Base-by-base conservation (phyloP, 192 early-diverging fungal genomes). In the Coemansia erecta region DNA sequence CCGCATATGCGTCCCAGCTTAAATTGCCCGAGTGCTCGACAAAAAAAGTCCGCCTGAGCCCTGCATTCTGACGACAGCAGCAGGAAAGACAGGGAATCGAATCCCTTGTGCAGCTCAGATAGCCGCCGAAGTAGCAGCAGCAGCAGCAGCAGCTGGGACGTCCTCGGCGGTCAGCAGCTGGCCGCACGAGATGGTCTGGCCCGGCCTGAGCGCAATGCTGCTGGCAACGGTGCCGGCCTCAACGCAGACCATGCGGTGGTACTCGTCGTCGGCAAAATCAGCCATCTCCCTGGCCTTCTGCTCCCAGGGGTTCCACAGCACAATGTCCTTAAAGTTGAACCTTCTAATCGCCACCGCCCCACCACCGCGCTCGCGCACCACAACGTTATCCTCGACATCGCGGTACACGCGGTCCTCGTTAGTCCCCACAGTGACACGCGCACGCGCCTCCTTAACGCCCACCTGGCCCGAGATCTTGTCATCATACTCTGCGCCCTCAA, bases 271-370 rank as follows among this genome's bases (percentile, higher is more conserved):
- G 17, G 75, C 92, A 80, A 97, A 93, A 71, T 98, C 96, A 11
- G 81, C 84, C 89, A 98, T 90, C n/a, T 75, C 86, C 40, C 81
- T 70, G 11, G 96, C 89, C 78, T 93, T 95, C 35, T 91, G 91
- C 14, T 82, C 81, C 96, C 96, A 98, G 8, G 94, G 93, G 61
- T 98, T 98, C 96, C 96, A 98, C 26, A 97, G 88, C 37, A 97
- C 77, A 74, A 80, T 58, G 53, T 86, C 84, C 37, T 58, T 64
- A 59, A 82, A 76, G 63, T 78, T 70, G 60, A 72, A 69, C 26
- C 67, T 51, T 53, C 60, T 64, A 43, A 77, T 23, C 53, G 35
- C 22, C 4, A 77, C 51, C 13, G 48, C 42, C 52, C 67, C 61
- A 14, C 44, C 50, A 8, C 62, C 77, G 17, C 53, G 67, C 28